Base-by-base conservation (phyloP, 352 stramenopile species). In the Phytophthora pisi region DNA sequence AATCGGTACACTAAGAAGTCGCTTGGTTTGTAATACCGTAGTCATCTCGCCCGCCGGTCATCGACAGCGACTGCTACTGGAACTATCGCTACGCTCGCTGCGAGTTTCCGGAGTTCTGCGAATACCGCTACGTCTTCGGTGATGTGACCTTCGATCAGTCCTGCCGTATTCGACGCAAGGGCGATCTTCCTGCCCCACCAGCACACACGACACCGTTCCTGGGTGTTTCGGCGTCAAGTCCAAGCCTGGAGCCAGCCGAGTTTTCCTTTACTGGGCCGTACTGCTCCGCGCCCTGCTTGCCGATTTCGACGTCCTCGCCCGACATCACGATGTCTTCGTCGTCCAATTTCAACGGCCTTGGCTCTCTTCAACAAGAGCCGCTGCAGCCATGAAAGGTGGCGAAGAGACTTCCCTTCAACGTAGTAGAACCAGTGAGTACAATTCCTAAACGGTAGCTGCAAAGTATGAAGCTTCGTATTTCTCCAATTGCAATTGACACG, bases 11-110 rank as follows among this genome's bases (percentile, higher is more conserved):
- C 52, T 50, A 52, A 64, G 51, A 18, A 50, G 4, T 16, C 43
- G 26, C 8, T 50, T 23, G 6, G 9, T 26, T 11, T 40, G 13
- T 50, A 43, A 46, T 66, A 31, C 13, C 51, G 16, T 45, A 86
- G 78, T 81, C 78, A 15, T 88, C 75, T 31, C 82, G 87, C 15
- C 85, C 85, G 13, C 87, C 87, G 7, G 71, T 87, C 26, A 78
- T 92, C 62, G 85, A 95, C 61, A 69, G 64, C 38, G 87, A 95
- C 57, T 95, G 87, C 74, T 93, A 93, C 66, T 95, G 85, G 85
- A 93, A 95, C 64, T 93, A 95, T 59, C 79, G 84, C 20, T 67
- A 84, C 30, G 83, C 84, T 15, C 71, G 76, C 45, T 95, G 85
- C 61, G 85, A 90, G 67, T 93, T 92, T 66, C 64, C 73, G 7